Base-by-base conservation (phyloP, 202 grass and related monocot genomes). In the Eragrostis tef region DNA sequence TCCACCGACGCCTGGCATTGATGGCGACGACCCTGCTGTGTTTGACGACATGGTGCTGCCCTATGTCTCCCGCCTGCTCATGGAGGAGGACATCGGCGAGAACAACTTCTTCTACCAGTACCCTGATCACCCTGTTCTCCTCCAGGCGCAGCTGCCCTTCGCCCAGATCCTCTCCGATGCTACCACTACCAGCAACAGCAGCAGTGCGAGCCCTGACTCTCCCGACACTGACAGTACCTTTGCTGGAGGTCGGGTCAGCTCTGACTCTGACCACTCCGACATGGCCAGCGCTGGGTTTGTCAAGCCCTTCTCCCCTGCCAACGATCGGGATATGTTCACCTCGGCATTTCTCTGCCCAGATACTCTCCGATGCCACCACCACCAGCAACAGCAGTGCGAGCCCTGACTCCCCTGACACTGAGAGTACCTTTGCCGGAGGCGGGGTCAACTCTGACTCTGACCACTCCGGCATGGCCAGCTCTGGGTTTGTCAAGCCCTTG, bases 81-180 rank as follows among this genome's bases (percentile, higher is more conserved):
- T 91, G 92, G 92, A 94, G 73, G 92, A 87, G 48, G 91, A 92
- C 61, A 75, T 83, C 17, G 21, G 44, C 7, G 85, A 24, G 20
- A 11, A 77, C 19, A 83, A 71, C 20, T 78, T 78, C 65, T 44
- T 82, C 64, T 70, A 70, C 44, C 34, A 75, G 71, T 66, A 79
- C 76, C 75, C 83, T 51, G 78, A 86, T 44, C 78, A 81, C 53
- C 78, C 64, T 1, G 45, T 58, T 54, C 75, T 81, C 45, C 81
- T 71, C 22, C 67, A 86, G 11, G 62, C 54, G 15, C 71, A 84
- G 36, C 45, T 81, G 68, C 78, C 85, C 63, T 64, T 78, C 10
- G 76, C 72, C 1, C 75, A 91, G 57, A 86, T 92, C 62, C 65
- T 96, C 41, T 87, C 39, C 42, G 59, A 53, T 16, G 21, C 57